Percentiles rank a stretch among this genome's conserved stretches.
phyloP scores from a whole-genome alignment of 2,329 filamentous ascomycete species.

The Exophiala aquamarina region DNA sequence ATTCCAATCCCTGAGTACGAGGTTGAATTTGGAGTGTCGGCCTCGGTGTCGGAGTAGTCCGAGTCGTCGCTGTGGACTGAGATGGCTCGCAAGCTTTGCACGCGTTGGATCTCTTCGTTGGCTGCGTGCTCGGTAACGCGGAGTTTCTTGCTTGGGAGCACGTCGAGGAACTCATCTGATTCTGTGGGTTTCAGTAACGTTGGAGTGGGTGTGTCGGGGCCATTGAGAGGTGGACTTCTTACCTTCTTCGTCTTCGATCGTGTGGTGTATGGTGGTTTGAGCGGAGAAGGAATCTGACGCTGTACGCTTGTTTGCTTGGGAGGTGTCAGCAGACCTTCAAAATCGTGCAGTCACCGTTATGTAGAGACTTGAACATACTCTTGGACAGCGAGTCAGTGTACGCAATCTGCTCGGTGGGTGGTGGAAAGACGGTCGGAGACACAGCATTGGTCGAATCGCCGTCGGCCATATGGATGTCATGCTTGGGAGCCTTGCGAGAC shows the following conservation, averaged over 20 bases:
- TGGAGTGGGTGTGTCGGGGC: too few species aligned
- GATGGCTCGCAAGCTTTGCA: conserved; percentile 7
- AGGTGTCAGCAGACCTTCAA: not conserved
- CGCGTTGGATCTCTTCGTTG: not conserved
- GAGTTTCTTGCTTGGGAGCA: not conserved
- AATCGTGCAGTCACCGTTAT: too few species aligned
- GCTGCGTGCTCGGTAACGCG: not conserved
- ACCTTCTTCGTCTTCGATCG: too few species aligned
- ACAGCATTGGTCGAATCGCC: not conserved
- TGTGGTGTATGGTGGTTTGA: not conserved
- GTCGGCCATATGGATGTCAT: too few species aligned
- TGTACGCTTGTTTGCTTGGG: conserved; percentile 15
- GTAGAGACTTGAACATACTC: not conserved
- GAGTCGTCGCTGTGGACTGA: conserved; percentile 11
- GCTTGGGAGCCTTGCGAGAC: conserved; percentile 12
- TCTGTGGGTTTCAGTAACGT: too few species aligned
- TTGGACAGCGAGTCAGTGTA: conserved; percentile 4
- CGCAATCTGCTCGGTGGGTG: conserved; percentile 6
- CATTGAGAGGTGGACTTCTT: too few species aligned
- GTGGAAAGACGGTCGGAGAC: conserved; percentile 1
- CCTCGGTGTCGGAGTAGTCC: conserved; percentile 1
- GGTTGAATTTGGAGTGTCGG: not conserved
- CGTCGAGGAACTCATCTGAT: not conserved
- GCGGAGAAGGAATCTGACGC: conserved; percentile 4
- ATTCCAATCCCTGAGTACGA: too few species aligned